phyloP scores from a whole-genome alignment of 345 rosid genomes.

The Euclidium syriacum region DNA sequence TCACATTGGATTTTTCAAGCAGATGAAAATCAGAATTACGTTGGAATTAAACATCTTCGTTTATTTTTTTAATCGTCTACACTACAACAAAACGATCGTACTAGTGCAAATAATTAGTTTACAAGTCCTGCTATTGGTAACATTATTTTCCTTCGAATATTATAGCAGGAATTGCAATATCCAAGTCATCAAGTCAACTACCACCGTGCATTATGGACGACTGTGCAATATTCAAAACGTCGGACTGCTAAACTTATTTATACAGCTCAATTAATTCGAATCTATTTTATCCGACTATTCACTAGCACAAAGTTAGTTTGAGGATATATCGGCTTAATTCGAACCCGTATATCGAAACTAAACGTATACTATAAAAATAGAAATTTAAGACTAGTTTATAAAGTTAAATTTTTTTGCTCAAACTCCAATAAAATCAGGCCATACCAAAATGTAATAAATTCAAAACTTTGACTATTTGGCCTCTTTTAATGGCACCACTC shows the following conservation, averaged over 20 bases:
- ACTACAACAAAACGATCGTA: too few relatives aligned
- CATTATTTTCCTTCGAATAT: too few relatives aligned
- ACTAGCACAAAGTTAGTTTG: neutral
- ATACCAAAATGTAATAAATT: slow-evolving; percentile 27
- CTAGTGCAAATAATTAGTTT: too few relatives aligned
- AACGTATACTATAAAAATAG: neutral
- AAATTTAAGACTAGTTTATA: neutral
- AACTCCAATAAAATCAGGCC: slow-evolving; percentile 18
- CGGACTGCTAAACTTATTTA: slow-evolving; percentile 11
- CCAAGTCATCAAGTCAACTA: slow-evolving; percentile 28
- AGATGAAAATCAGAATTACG: too few relatives aligned
- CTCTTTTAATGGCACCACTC: slow-evolving; percentile 30
- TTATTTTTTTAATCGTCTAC: too few relatives aligned
- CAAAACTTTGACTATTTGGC: slow-evolving; percentile 46
- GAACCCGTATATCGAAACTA: neutral
- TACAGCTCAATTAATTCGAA: neutral
- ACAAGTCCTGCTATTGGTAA: too few relatives aligned
- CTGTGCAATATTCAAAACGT: slow-evolving; percentile 24
- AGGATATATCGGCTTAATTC: neutral
- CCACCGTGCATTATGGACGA: slow-evolving; percentile 31
- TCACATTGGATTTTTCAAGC: too few relatives aligned
- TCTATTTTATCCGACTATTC: neutral
- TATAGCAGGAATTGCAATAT: too few relatives aligned
- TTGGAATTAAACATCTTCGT: too few relatives aligned
- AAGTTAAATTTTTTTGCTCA: slow-evolving; percentile 10